Base-by-base conservation (phyloP, 2,329 filamentous ascomycete species). In the Nannizzia gypsea region DNA sequence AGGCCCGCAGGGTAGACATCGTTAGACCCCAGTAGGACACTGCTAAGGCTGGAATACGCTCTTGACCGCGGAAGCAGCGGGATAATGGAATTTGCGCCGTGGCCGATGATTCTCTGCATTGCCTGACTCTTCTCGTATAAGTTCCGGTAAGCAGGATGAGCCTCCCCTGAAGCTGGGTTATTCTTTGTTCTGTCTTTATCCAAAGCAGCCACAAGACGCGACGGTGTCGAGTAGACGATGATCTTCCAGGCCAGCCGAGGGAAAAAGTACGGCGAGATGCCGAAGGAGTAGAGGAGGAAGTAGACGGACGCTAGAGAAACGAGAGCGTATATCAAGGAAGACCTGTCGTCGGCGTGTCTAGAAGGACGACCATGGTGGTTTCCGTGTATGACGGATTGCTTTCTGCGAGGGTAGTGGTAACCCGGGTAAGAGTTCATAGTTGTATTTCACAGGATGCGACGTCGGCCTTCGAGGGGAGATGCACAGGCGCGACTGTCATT, bases 101-200 rank as follows among this genome's bases (percentile, higher is more conserved):
- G 68, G 1, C 84, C 81, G 36, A 89, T 70, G 34, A 89, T 78
- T 62, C 82, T 80, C 65, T 80, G 78, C 74, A 90, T 79, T 8
- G 80, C 78, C 64, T 85, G 80, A 68, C 82, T 84, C 72, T 90
- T 90, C 26, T 80, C 79, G 50, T 71, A 65, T 28, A 71, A 68
- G 20, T n/a, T 64, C 69, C 15, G 77, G 78, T 74, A 67, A 63
- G 63, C 56, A 58, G 67, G 63, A 65, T 42, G 28, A n/a, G 26
- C 44, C 1, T 44, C 42, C 48, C 40, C 57, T 6, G 58, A 57
- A 13, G 36, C 6, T 17, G 15, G 17, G 40, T 5, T 31, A 5
- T 42, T 20, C 34, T 48, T 26, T 13, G 17, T 34, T 31, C 28
- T 24, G 44, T 59, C 46, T 76, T 78, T 63, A 81, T 77, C 78